Evolutionary conservation across 345 rosid species (phyloP).

Genomic region (Theobroma cacao): DNA sequence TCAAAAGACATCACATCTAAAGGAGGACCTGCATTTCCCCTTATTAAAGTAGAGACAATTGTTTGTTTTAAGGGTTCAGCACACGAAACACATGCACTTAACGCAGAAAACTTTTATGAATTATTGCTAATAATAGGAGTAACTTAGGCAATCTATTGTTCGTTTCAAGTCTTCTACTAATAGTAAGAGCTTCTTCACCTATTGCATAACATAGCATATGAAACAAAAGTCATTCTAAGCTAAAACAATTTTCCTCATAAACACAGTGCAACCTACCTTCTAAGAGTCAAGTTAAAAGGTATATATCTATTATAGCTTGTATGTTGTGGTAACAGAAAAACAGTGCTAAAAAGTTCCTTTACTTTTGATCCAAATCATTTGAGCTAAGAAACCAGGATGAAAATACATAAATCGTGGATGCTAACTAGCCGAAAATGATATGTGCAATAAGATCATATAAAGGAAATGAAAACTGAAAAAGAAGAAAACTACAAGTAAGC

Average conservation of each 20-base stretch:
- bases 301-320: neutral
- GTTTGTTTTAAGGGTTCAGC: neutral
- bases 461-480: slow-evolving; percentile 8
- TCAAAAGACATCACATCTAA: neutral
- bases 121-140: neutral
- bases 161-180: neutral
- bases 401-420: neutral
- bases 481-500: neutral
- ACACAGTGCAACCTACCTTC: neutral
- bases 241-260: neutral
- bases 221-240: neutral
- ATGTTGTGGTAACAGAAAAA: neutral
- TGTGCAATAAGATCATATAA: neutral
- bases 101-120: neutral
- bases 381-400: neutral
- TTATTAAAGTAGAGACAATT: neutral
- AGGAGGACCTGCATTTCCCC: neutral
- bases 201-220: neutral
- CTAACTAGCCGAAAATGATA: neutral
- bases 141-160: neutral
- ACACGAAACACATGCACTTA: neutral
- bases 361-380: slow-evolving; percentile 1
- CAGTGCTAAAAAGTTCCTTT: neutral
- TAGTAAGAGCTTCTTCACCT: neutral
- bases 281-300: neutral